Evolutionary conservation across 1,284 basidiomycete genomes (phyloP).

Genomic region (Psilocybe mexicana): DNA sequence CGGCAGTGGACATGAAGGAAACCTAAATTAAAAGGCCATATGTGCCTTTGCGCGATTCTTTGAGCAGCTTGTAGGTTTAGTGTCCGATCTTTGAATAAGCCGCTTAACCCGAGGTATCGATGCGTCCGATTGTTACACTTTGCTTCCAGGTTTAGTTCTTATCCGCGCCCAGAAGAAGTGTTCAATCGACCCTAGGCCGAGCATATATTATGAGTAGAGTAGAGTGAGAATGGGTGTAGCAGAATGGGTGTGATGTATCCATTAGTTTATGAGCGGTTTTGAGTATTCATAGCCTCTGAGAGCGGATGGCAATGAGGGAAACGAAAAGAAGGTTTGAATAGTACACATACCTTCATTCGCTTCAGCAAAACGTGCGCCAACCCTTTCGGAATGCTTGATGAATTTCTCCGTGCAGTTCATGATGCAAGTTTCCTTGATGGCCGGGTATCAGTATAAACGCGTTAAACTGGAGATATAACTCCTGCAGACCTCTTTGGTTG

Average conservation of each 20-base stretch:
- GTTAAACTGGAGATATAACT: background rate
- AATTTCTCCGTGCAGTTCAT: conserved; percentile 90
- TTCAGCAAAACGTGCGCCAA: conserved; percentile 91
- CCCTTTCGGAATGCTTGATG: conserved; percentile 94
- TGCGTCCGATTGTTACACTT: background rate
- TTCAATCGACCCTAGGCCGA: conserved; percentile 2
- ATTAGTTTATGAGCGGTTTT: conserved; percentile 13
- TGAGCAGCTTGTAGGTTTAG: background rate
- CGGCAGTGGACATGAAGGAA: too few species aligned
- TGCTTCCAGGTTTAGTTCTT: background rate
- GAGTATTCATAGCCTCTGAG: conserved; percentile 19
- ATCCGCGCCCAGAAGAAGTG: conserved; percentile 1
- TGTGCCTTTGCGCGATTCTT: background rate
- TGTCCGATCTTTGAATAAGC: background rate
- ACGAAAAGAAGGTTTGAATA: background rate
- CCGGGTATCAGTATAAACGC: conserved; percentile 5
- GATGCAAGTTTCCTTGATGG: conserved; percentile 64
- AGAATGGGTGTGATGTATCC: conserved; percentile 2
- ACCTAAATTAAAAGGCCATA: too few species aligned
- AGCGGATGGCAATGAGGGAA: background rate
- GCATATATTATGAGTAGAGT: conserved; percentile 16
- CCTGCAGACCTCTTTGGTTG: conserved; percentile 83
- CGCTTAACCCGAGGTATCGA: background rate
- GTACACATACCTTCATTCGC: conserved; percentile 77
- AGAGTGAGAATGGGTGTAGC: conserved; percentile 8